Evolutionary conservation across 2,329 filamentous ascomycete species (phyloP), one percentile per base, ranked within the genome.

Genomic region (Beauveria rudraprayagi): DNA sequence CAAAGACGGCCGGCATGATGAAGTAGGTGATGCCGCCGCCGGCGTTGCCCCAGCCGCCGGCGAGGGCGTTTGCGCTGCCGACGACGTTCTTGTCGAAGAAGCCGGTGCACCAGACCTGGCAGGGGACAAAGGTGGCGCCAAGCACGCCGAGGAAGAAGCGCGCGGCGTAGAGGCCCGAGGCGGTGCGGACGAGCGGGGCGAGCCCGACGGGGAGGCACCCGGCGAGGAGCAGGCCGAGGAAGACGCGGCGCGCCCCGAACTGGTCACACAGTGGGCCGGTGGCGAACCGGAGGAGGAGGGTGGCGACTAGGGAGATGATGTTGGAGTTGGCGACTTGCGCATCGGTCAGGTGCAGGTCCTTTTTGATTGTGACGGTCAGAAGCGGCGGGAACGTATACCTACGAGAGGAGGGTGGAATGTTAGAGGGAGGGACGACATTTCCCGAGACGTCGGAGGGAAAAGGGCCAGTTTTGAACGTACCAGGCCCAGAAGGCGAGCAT

Each of bases 31-130:
- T 89, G 61, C 92, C 92, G 65, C 92, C 92, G 62, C 92, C 92
- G 28, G 90, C 83, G 67, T 96, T 96, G 56, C 92, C 92, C 77
- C 90, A 88, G 16, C 92, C 92, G 47, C 87, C 92, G 1, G 91
- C 88, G 19, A 96, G 75, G 3, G 91, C 89, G 70, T 96, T 97
- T 63, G 91, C 90, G 6, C 90, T 92, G 53, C 92, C 92, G 19
- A 96, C 89, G 28, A 96, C 82, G 68, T 92, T 94, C 77, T 92
- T 94, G 76, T 97, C 92, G 72, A 91, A 96, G 79, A 96, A 96
- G 0, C 88, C 91, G 0, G 91, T 96, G 10, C 88, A 90, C 91
- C 92, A 96, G 7, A 96, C 92, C 71, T 95, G 91, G 72, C 91
- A 96, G 14, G 90, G 90, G 0, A 93, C 90, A 67, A 93, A 93